phyloP scores from a whole-genome alignment of 768 basidiomycete genomes.

The Termitomyces sp. region DNA sequence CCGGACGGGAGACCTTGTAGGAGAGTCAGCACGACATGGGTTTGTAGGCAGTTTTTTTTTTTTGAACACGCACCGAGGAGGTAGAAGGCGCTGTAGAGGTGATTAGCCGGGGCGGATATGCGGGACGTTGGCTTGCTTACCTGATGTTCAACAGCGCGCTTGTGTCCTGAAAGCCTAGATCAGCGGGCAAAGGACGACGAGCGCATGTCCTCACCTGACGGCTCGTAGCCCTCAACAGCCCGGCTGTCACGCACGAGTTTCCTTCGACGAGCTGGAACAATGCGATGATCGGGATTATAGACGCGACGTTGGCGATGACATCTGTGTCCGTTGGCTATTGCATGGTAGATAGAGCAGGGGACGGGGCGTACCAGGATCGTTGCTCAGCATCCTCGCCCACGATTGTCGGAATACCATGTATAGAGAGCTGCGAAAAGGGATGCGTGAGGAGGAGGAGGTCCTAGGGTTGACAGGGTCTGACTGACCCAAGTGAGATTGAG shows the following conservation, averaged over 20 bases:
- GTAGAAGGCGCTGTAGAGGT: not conserved
- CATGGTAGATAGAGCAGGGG: too few relatives aligned
- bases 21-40: not conserved
- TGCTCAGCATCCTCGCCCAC: not conserved
- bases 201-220: not conserved
- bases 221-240: not conserved
- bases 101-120: too few relatives aligned
- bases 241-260: not conserved
- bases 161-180: not conserved
- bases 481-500: not conserved
- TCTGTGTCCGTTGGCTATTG: not conserved
- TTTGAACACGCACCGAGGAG: not conserved
- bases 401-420: not conserved
- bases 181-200: not conserved
- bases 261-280: not conserved
- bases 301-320: not conserved
- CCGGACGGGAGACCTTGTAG: not conserved
- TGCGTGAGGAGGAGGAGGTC: too few relatives aligned
- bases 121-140: not conserved
- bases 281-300: not conserved
- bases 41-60: not conserved
- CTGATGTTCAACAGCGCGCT: not conserved
- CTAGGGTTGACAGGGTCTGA: too few relatives aligned
- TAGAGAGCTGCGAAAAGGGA: not conserved
- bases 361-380: not conserved